Percentiles rank a stretch among this genome's conserved stretches.
Conservation (phyloP, 1,139 yeast genomes). For the Yamadazyma songkhlaensis region DNA sequence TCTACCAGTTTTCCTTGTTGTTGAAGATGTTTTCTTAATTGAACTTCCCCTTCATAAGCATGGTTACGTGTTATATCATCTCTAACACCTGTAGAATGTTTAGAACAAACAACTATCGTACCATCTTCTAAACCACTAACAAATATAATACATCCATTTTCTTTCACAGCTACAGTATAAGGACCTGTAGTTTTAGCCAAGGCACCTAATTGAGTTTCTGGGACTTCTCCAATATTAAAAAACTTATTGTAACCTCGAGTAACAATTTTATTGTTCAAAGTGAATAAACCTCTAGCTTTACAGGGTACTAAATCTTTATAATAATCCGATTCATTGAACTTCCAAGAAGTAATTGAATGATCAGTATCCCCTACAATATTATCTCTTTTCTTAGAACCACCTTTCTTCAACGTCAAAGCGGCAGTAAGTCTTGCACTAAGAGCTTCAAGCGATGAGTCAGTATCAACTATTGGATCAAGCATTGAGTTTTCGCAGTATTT, state of each 20-base stretch:
- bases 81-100: constrained; percentile 78
- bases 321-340: constrained; percentile 87
- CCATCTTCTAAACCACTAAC: constrained; percentile 77
- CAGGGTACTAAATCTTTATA: constrained; percentile 58
- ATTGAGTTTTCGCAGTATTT: not conserved
- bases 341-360: constrained; percentile 54
- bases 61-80: constrained; percentile 60
- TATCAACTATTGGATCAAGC: constrained; percentile 11
- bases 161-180: constrained; percentile 76
- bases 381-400: constrained; percentile 21
- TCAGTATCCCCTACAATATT: constrained; percentile 14
- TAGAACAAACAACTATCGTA: constrained; percentile 76
- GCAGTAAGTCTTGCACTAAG: constrained; percentile 16
- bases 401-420: constrained; percentile 20
- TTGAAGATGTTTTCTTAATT: constrained; percentile 53
- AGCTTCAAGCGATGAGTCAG: constrained; percentile 11
- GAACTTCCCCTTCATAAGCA: constrained; percentile 67
- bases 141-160: constrained; percentile 91
- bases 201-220: constrained; percentile 47
- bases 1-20: constrained; percentile 32
- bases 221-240: constrained; percentile 73
- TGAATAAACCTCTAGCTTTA: constrained; percentile 84
- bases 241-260: constrained; percentile 94
- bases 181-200: constrained; percentile 67
- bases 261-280: constrained; percentile 50